A percentile compares a stretch with the other conserved stretches of the same genome.
Conservation (phyloP, 73 alveolate species). For the Stentor roeselii region DNA sequence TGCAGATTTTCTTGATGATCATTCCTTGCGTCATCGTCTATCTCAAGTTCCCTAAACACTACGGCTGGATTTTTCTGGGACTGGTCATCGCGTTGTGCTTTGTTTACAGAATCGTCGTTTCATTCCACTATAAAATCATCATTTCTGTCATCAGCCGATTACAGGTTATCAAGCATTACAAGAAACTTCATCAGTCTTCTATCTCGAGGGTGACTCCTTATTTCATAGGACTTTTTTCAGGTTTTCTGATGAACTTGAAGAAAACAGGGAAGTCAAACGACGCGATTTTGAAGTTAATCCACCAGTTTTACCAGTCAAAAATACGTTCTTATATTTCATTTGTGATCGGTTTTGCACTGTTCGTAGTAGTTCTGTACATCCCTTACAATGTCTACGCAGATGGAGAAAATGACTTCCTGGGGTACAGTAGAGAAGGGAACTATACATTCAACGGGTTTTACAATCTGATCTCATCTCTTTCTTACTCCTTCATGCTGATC, state of each 20-base stretch:
- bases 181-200: constrained; percentile 27
- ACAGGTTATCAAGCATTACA: not conserved
- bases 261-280: not conserved
- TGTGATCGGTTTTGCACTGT: not conserved
- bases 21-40: constrained; percentile 29
- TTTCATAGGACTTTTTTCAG: constrained; percentile 31
- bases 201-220: constrained; percentile 32
- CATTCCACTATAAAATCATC: not conserved
- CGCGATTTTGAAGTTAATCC: not conserved
- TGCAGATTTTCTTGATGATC: constrained; percentile 33
- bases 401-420: not conserved
- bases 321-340: not conserved
- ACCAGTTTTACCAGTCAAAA: not conserved
- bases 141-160: not conserved
- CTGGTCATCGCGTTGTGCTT: not conserved
- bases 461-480: not conserved
- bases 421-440: not conserved
- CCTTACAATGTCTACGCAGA: not conserved
- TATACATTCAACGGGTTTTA: not conserved
- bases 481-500: not conserved
- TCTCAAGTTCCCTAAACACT: constrained; percentile 23
- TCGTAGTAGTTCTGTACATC: not conserved
- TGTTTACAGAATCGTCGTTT: not conserved
- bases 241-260: constrained; percentile 24
- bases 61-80: constrained; percentile 18